Base-by-base conservation (phyloP, 495 filamentous ascomycete genomes). In the Letharia columbiana region DNA sequence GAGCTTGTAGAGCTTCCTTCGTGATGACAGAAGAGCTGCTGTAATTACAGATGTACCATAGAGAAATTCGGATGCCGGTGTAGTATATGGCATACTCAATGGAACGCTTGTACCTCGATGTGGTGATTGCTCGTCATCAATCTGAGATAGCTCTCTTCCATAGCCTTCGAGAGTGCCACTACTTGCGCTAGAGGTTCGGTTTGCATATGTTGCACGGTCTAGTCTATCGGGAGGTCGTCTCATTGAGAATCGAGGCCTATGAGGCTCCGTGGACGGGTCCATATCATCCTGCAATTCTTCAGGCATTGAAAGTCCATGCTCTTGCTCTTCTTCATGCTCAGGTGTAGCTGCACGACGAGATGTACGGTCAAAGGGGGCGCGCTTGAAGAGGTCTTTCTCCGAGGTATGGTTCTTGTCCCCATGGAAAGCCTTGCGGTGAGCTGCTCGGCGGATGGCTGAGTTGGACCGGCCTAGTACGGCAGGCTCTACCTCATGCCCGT, bases 21-120 rank as follows among this genome's bases (percentile, higher is more conserved):
- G 81, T 28, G 78, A 75, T 60, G 84, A 82, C 65, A 79, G 86
- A 28, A 98, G 76, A 2, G 92, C 93, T 10, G 93, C 89, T 63
- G 88, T 84, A n/a, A 97, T 89, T 3, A 88, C 84, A 11, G 87
- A 87, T 20, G 82, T 83, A 18, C 94, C 94, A 72, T 96, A 98
- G 11, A 98, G 82, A 74, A 96, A 98, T 67, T 95, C 88, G 2
- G 92, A 94, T 47, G 92, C 89, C 0, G 92, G 87, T 5, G 89
- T 92, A 4, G 89, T 91, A 71, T 91, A 91, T 4, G 88, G 88
- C 54, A 96, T 83, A 17, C 84, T 82, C 31, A 86, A 47, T 0
- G 86, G 58, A 61, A 44, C 45, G 3, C 56, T 39, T 4, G n/a
- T 41, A 44, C 33, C 63, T 41, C 42, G 42, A 42, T 41, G 17